phyloP scores from a whole-genome alignment of 495 filamentous ascomycete species.

The Annulohypoxylon bovei region DNA sequence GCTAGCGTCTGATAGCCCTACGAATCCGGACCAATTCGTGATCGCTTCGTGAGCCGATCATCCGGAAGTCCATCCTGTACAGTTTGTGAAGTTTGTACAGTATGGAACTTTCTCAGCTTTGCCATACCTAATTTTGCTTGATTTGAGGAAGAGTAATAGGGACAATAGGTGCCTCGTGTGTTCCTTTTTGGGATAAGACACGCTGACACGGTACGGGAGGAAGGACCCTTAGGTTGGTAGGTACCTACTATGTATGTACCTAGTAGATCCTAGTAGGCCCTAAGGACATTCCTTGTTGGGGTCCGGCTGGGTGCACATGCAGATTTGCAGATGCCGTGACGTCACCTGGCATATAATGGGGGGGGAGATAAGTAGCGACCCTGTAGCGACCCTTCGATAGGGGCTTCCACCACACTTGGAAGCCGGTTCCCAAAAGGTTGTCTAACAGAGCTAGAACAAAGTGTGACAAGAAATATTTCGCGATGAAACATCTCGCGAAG shows the following conservation, averaged over 20 bases:
- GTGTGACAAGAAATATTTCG: neutral
- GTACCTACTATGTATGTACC: no score
- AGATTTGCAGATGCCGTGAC: constrained; percentile 43
- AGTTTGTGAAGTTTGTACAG: neutral
- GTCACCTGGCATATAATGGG: constrained; percentile 31
- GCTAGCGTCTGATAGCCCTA: constrained; percentile 35
- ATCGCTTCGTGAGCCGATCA: constrained; percentile 33
- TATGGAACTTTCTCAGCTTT: neutral
- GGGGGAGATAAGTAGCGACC: constrained; percentile 9
- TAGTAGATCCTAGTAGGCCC: no score
- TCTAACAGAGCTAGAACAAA: neutral
- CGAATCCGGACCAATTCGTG: constrained; percentile 29
- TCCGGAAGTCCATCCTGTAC: constrained; percentile 13
- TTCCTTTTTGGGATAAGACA: neutral
- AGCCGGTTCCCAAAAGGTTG: neutral
- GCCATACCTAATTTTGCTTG: neutral
- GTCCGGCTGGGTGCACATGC: constrained; percentile 41
- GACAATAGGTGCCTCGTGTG: constrained; percentile 18
- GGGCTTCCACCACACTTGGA: constrained; percentile 11
- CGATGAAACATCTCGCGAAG: constrained; percentile 18
- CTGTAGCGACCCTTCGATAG: constrained; percentile 21
- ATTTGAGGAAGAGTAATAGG: neutral
- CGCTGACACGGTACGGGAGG: constrained; percentile 21
- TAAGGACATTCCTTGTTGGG: constrained; percentile 30
- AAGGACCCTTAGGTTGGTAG: constrained; percentile 27